These are phyloP conservation scores for Chrysochromulina parva DNA, from an alignment of 78 protist species.

Conservation along the genomic window DNA sequence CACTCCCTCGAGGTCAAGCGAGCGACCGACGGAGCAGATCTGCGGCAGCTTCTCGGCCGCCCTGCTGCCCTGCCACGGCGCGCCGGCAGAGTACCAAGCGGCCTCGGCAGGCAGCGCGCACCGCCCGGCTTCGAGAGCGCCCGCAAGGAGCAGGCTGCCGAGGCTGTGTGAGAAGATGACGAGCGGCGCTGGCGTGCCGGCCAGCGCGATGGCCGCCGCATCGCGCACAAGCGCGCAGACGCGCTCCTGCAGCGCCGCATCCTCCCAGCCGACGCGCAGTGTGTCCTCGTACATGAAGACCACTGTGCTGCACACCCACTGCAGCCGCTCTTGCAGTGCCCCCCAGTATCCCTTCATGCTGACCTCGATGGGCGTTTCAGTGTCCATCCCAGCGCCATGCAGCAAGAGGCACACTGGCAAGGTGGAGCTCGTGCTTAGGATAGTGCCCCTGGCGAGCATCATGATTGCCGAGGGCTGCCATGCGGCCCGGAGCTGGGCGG, in stretches of 20 bases:
- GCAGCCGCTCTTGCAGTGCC: neutral
- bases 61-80: neutral
- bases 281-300: neutral
- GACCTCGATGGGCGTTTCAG: no score
- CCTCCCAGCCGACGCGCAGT: neutral
- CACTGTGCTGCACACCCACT: neutral
- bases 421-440: no score
- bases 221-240: neutral
- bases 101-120: neutral
- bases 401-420: no score
- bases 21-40: neutral
- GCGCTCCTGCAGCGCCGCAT: neutral
- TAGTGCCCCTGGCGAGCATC: no score
- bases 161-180: neutral
- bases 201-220: neutral
- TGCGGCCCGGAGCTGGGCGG: no score
- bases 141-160: neutral
- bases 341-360: no score
- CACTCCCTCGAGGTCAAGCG: no score
- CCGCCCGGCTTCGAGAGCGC: neutral
- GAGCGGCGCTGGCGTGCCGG: neutral
- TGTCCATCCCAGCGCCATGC: no score
- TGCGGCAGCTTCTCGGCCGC: neutral
- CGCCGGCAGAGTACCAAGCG: neutral
- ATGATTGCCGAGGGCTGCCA: no score